phyloP scores from a whole-genome alignment of 2,329 filamentous ascomycete genomes.

The Fusarium nodosum region DNA sequence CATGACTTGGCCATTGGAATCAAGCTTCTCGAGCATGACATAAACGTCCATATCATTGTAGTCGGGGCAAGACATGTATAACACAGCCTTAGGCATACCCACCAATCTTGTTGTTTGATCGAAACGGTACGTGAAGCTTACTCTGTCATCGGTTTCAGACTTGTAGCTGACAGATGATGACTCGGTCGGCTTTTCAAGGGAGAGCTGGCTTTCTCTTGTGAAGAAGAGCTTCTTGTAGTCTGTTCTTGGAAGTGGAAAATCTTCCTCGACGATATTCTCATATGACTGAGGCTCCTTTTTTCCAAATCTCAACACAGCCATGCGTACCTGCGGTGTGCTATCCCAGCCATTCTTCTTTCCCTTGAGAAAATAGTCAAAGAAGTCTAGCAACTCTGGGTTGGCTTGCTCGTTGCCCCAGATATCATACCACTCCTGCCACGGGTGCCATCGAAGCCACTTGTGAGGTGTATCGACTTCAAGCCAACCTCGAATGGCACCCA shows the following conservation, averaged over 20 bases:
- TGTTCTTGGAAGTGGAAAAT: conserved; percentile 14
- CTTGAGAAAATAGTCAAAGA: conserved; percentile 19
- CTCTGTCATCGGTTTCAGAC: conserved; percentile 14
- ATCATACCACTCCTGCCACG: conserved; percentile 33
- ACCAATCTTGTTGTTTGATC: conserved; percentile 13
- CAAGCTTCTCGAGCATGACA: conserved; percentile 10
- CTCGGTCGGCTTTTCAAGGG: accelerated
- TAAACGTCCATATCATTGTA: conserved; percentile 26
- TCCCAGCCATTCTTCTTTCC: conserved; percentile 10
- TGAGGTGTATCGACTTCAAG: conserved; percentile 14
- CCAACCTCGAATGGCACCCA: conserved; percentile 18
- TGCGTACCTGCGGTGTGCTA: neutral
- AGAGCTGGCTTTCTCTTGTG: neutral
- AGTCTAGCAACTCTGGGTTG: neutral
- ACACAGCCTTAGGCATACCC: conserved; percentile 17
- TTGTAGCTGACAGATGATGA: neutral
- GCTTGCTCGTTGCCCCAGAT: conserved; percentile 22
- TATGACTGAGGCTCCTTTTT: conserved; percentile 24
- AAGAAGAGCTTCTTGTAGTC: conserved; percentile 19
- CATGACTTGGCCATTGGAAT: conserved; percentile 3
- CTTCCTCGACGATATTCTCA: conserved; percentile 6
- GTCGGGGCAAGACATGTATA: conserved; percentile 12
- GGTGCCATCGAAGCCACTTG: conserved; percentile 24
- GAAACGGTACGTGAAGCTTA: neutral
- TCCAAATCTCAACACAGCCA: conserved; percentile 5